Base-by-base conservation (phyloP, 768 basidiomycete genomes). In the Hortiboletus flavorubellus region DNA sequence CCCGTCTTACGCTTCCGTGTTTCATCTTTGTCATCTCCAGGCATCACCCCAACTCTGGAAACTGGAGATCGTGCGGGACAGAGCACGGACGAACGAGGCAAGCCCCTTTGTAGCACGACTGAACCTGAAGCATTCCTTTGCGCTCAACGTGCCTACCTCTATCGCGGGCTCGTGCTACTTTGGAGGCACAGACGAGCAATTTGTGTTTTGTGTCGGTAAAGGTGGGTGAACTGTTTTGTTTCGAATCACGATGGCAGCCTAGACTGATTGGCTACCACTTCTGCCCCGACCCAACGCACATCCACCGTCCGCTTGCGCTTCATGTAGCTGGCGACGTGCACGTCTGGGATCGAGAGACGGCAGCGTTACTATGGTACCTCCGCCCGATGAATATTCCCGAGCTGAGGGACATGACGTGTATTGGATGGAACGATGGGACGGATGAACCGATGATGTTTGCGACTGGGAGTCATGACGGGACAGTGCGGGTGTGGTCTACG, bases 331-430 rank as follows among this genome's bases (percentile, higher is more conserved):
- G 90, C 1, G 86, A 91, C 58, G 87, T 93, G 14, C 86, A 89
- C 60, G 84, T 92, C 26, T 93, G 91, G 91, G 91, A 93, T 63
- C 83, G 84, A 51, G 89, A 91, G 70, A 86, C 86, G 12, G 91
- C 81, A 3, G 78, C 82, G 9, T 69, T 91, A 8, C 72, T 92
- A 4, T 88, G 89, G 51, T 80, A 85, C 55, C 76, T 92, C 46
- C 82, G 79, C 4, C 78, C 83, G 16, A 84, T 83, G 31, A 59
- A 67, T n/a, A 48, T 62, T 37, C 74, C 79, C 40, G 80, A 81
- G 9, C 9, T 54, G 50, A 83, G 83, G 30, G 87, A 91, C 58
- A 67, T 91, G 62, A 91, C 89, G 10, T 88, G 86, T 57, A 79
- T 91, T 18, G 87, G 87, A n/a, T 92, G 90, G 89, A 91, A 89